Conservation (phyloP, 441 rosid genomes). For the Theobroma grandiflorum region DNA sequence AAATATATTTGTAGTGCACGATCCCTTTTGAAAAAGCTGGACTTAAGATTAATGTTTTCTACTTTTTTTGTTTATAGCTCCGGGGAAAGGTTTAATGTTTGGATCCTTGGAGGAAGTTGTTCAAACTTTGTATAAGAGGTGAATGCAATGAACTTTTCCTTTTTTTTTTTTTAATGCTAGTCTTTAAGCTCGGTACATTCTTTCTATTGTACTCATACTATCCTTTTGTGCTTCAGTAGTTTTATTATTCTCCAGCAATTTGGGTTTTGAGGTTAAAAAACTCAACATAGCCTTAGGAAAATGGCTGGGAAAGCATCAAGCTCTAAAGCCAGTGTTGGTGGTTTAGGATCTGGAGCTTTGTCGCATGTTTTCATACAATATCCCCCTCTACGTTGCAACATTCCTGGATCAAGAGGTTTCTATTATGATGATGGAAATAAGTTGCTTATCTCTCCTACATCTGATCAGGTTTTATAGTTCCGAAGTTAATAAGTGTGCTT, state of each 20-base stretch:
- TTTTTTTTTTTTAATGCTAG: conserved; percentile 9
- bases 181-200: conserved; percentile 15
- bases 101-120: background rate
- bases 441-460: conserved; percentile 65
- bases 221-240: background rate
- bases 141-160: background rate
- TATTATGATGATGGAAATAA: conserved; percentile 94
- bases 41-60: conserved; percentile 28
- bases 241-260: conserved; percentile 12
- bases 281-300: conserved; percentile 22
- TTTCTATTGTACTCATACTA: background rate
- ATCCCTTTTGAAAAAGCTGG: conserved; percentile 15
- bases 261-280: conserved; percentile 1
- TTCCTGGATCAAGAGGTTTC: conserved; percentile 75
- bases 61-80: conserved; percentile 52
- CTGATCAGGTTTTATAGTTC: conserved; percentile 63
- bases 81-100: conserved; percentile 58
- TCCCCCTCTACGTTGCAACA: conserved; percentile 72
- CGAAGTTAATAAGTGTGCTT: conserved; percentile 26
- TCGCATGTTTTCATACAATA: conserved; percentile 87
- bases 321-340: conserved; percentile 61
- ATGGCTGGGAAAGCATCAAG: conserved; percentile 76
- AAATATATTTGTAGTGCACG: conserved; percentile 13
- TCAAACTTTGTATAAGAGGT: conserved; percentile 1
- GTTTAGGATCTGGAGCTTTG: conserved; percentile 71